phyloP scores from a whole-genome alignment of 2,329 filamentous ascomycete species.

The Fusarium napiforme region DNA sequence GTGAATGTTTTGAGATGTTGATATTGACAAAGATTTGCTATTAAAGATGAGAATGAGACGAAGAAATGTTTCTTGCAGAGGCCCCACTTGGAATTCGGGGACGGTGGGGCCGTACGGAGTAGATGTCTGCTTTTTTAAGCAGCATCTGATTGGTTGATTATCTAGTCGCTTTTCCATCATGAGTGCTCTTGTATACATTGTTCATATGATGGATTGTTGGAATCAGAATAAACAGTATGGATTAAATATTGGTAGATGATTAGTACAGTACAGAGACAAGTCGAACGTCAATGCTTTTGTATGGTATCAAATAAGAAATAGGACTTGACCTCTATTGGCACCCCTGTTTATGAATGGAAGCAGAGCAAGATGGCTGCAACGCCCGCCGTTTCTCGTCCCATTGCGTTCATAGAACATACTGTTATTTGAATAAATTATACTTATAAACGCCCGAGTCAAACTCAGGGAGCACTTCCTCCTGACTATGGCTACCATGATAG shows the following conservation, averaged over 20 bases:
- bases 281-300: too few species aligned
- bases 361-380: neutral
- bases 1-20: neutral
- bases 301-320: too few species aligned
- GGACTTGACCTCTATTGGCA: too few species aligned
- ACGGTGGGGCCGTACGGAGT: neutral
- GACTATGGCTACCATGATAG: neutral
- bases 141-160: constrained; percentile 21
- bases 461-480: neutral
- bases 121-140: constrained; percentile 29
- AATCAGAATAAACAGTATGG: neutral
- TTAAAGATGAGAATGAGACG: constrained; percentile 23
- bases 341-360: too few species aligned
- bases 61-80: constrained; percentile 40
- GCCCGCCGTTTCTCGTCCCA: neutral
- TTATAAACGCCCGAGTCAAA: neutral
- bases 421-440: neutral
- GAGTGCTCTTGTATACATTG: neutral
- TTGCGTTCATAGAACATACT: neutral
- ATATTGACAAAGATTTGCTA: constrained; percentile 17
- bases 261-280: neutral
- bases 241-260: too few species aligned
- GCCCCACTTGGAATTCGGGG: constrained; percentile 31
- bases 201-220: neutral
- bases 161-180: neutral